phyloP scores from a whole-genome alignment of 2,329 filamentous ascomycete species.

The Ophiostoma tasmaniense region DNA sequence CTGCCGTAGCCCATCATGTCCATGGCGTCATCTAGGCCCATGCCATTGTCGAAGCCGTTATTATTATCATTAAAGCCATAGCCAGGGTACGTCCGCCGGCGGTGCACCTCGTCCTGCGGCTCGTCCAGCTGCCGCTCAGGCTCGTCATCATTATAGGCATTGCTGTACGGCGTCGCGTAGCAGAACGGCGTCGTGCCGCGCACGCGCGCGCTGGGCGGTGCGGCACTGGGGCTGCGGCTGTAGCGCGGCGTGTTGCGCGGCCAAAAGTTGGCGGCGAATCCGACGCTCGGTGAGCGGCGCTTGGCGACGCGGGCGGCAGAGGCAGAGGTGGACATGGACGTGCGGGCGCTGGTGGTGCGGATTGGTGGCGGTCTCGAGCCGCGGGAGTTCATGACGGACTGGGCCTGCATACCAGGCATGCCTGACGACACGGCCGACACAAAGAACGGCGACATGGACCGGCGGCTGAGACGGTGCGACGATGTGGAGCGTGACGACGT shows the following conservation, averaged over 20 bases:
- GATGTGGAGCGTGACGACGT: background rate
- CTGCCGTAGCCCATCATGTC: conserved; percentile 22
- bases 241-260: conserved; percentile 47
- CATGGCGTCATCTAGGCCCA: background rate
- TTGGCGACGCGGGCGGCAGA: background rate
- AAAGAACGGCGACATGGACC: conserved; percentile 19
- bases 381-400: background rate
- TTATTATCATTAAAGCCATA: background rate
- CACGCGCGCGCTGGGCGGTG: conserved; percentile 15
- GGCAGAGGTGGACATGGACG: conserved; percentile 13
- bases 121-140: background rate
- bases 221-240: conserved; percentile 34
- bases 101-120: background rate
- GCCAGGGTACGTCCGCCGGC: background rate
- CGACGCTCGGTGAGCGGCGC: conserved; percentile 43
- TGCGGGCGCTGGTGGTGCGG: conserved; percentile 31
- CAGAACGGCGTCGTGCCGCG: conserved; percentile 50
- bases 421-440: conserved; percentile 1
- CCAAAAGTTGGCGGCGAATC: conserved; percentile 23
- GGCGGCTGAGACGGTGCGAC: background rate
- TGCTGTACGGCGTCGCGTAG: conserved; percentile 70
- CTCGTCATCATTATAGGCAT: conserved; percentile 39
- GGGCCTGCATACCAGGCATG: too few species aligned
- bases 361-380: background rate
- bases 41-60: background rate